Evolutionary conservation across 1,284 basidiomycete species (phyloP), one percentile per base, ranked within the genome.

Genomic region (Irpex sp.): DNA sequence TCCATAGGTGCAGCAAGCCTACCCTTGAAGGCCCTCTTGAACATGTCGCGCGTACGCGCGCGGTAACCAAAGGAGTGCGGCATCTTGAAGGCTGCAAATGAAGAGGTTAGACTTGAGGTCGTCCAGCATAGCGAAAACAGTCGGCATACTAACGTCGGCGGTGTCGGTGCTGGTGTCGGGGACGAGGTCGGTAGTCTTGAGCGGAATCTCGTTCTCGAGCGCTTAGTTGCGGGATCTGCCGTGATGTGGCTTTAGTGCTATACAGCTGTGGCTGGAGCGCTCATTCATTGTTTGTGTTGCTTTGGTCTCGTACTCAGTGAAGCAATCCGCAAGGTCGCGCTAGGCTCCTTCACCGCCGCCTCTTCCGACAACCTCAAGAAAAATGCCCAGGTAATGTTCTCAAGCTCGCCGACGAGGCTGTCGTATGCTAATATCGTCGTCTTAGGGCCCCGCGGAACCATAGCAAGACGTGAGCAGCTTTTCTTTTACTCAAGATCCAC

Each of bases 41-140:
- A 99, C 94, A 99, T 97, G 85, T 98, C 85, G 88, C 97, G 96
- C 87, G 97, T 98, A 74, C 97, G 95, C 90, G 96, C 96, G 78
- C 96, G 91, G 87, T 97, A 94, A 95, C 97, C 97, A 86, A 92
- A 98, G 67, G 96, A 98, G 94, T 98, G 94, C 85, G 97, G 96
- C 96, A 98, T 98, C 78, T 88, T 91, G 88, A 84, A 75, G 80
- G 68, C 82, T 88, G 73, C 58, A 62, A 59, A 60, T 63, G 19
- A 58, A 9, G 49, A 57, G 54, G 37, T 62, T 69, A 62, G 68
- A 65, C 64, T 55, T 61, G 48, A 64, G 58, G 66, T 69, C 68
- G 69, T 71, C 64, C 57, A 68, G 61, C 58, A 60, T 67, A 62
- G 66, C 65, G 67, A 62, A 65, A 62, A 68, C 26, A 67, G 61